These are phyloP conservation scores for Theileria annulata DNA, from an alignment of 169 alveolate species.

Conservation along the genomic window DNA sequence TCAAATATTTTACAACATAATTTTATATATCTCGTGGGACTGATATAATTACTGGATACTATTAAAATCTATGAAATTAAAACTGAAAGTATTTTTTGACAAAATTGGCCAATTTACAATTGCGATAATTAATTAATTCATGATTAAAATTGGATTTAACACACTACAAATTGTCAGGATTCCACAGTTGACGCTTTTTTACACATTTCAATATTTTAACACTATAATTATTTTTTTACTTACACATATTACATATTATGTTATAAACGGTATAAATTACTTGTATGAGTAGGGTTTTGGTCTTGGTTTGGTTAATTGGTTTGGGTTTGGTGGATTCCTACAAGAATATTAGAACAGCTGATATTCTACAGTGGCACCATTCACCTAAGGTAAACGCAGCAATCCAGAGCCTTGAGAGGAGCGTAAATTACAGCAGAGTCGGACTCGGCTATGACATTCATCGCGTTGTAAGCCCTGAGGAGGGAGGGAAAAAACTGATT, in stretches of 20 bases:
- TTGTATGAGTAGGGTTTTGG: not conserved
- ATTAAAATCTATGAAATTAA: not conserved
- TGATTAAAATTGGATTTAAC: not conserved
- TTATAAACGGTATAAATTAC: not conserved
- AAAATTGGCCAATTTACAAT: not conserved
- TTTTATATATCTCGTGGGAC: no score
- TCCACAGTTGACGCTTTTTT: not conserved
- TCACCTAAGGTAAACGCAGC: not conserved
- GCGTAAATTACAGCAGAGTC: slow-evolving; percentile 10
- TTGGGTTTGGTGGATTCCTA: not conserved
- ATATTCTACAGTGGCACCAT: slow-evolving; percentile 4
- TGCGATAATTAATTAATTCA: not conserved
- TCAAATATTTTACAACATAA: not conserved
- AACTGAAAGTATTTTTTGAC: not conserved
- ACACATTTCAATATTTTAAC: not conserved
- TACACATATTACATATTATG: not conserved
- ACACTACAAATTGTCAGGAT: slow-evolving; percentile 18
- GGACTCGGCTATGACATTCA: slow-evolving; percentile 53
- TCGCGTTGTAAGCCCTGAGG: slow-evolving; percentile 37
- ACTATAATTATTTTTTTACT: not conserved
- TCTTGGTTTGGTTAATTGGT: not conserved
- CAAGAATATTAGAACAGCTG: not conserved
- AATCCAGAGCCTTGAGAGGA: not conserved
- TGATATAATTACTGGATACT: not conserved
- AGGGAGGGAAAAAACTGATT: slow-evolving; percentile 64